phyloP scores from a whole-genome alignment of 176 grass and related monocot species.

The Oryza rufipogon region DNA sequence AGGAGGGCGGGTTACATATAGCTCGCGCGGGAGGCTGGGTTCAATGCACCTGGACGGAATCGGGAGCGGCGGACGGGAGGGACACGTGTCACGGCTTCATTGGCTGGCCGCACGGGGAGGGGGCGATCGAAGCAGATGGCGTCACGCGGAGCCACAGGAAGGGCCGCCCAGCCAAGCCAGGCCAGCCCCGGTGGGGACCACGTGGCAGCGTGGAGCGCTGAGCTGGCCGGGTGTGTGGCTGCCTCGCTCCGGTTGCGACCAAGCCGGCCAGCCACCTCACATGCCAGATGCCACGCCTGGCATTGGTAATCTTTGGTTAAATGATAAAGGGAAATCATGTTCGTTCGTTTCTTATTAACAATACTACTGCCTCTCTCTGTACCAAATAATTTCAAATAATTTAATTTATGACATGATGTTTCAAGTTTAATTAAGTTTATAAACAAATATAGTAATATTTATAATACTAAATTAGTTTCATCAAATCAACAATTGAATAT shows the following conservation, averaged over 20 bases:
- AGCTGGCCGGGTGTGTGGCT: conserved; percentile 32
- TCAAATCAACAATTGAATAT: no score
- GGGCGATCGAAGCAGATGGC: conserved; percentile 60
- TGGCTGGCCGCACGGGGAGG: not conserved
- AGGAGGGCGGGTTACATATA: conserved; percentile 49
- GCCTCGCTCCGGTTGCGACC: not conserved
- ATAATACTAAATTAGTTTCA: no score
- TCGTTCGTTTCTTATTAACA: no score
- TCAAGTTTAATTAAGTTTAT: no score
- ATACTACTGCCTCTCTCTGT: no score
- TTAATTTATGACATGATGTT: no score
- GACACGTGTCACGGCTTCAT: conserved; percentile 24
- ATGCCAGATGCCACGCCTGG: not conserved
- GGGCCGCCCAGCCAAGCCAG: not conserved
- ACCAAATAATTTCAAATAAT: no score
- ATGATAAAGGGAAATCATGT: not conserved
- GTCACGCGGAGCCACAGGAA: not conserved
- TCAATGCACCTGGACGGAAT: conserved; percentile 72
- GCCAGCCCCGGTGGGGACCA: not conserved
- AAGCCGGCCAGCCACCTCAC: not conserved
- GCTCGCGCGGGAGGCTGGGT: conserved; percentile 28
- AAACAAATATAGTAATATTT: no score
- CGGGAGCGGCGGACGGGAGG: not conserved
- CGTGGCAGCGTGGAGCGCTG: conserved; percentile 23
- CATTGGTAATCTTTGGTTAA: not conserved